phyloP scores from a whole-genome alignment of 2,329 filamentous ascomycete genomes.

The Apiospora phragmitis region DNA sequence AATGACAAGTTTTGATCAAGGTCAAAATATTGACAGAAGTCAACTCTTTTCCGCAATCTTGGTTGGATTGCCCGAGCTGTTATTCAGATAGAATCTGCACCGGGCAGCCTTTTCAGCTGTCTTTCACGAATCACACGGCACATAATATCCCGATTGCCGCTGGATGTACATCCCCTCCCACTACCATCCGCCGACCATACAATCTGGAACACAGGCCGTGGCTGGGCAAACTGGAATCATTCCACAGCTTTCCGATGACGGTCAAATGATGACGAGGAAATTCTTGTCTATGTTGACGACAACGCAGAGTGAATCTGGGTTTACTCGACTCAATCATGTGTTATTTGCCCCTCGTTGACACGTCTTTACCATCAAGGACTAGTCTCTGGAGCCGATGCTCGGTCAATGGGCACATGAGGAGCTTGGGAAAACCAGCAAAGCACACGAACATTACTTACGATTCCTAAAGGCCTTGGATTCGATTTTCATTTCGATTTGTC shows the following conservation, averaged over 20 bases:
- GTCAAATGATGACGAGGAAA: conserved; percentile 12
- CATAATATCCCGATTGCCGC: background rate
- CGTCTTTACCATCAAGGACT: background rate
- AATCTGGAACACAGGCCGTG: background rate
- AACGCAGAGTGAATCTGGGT: background rate
- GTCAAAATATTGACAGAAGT: conserved; percentile 1
- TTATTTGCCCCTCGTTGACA: background rate
- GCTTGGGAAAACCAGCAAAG: background rate
- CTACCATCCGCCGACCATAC: background rate
- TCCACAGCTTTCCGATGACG: background rate
- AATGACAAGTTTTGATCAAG: background rate
- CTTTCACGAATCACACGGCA: background rate
- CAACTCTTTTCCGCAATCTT: background rate
- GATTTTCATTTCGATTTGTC: conserved; percentile 10
- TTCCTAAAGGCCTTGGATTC: conserved; percentile 6
- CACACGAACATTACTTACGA: background rate
- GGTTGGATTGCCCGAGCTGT: background rate
- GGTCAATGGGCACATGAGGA: background rate
- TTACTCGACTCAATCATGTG: background rate
- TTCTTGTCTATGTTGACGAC: background rate
- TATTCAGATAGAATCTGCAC: background rate
- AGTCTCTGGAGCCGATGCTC: background rate
- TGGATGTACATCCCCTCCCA: background rate
- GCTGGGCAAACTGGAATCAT: background rate
- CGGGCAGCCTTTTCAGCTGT: background rate